Evolutionary conservation across 495 filamentous ascomycete genomes (phyloP).

Genomic region (Annulohypoxylon maeteangense): DNA sequence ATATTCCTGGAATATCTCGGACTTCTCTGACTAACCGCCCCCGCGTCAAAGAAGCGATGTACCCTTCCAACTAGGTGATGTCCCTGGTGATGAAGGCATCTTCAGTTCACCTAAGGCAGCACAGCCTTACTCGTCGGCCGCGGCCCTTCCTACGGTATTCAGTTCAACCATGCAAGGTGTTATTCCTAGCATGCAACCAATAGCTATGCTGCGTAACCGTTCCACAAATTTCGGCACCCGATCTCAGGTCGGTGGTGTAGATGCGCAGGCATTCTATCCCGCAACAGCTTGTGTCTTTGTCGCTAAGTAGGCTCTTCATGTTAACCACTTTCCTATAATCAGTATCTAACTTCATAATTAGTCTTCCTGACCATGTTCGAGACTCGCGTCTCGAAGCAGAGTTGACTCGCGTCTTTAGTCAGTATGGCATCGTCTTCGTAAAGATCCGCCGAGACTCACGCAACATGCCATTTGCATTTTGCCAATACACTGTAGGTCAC

Average conservation of each 20-base stretch:
- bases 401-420: constrained; percentile 61
- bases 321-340: background rate
- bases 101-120: constrained; percentile 17
- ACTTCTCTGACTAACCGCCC: background rate
- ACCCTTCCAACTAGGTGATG: constrained; percentile 21
- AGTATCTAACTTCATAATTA: constrained; percentile 32
- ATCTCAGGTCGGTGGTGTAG: constrained; percentile 50
- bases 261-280: constrained; percentile 67
- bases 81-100: constrained; percentile 18
- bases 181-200: constrained; percentile 13
- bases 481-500: constrained; percentile 67
- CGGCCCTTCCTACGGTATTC: background rate
- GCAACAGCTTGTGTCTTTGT: constrained; percentile 70
- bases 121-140: background rate
- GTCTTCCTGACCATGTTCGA: constrained; percentile 54
- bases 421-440: constrained; percentile 66
- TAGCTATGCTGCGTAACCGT: constrained; percentile 10
- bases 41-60: background rate
- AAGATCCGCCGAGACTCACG: constrained; percentile 69
- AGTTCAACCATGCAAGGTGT: constrained; percentile 28
- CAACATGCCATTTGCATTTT: constrained; percentile 72
- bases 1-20: background rate
- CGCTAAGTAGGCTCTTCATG: constrained; percentile 64
- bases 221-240: constrained; percentile 14
- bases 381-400: constrained; percentile 64